Conservation (phyloP, 257 asterid species). For the Salvia rosmarinus region DNA sequence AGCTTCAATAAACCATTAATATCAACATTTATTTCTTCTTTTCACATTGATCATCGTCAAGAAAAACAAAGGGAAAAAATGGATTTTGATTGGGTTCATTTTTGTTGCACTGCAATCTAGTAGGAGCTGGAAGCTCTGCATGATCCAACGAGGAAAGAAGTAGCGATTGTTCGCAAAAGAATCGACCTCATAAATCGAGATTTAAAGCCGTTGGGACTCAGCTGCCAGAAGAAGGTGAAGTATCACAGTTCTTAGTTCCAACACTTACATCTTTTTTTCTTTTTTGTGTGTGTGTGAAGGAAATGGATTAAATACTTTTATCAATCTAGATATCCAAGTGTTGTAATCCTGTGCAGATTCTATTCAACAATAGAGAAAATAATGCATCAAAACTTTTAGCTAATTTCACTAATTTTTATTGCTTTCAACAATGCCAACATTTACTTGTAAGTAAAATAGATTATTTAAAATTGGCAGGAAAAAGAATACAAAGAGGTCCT, state of each 20-base stretch:
- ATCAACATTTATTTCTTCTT: too few species aligned
- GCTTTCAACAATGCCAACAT: too few species aligned
- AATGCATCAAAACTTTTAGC: too few species aligned
- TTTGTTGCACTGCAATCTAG: constrained; percentile 39
- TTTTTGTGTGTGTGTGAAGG: neutral
- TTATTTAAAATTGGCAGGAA: constrained; percentile 49
- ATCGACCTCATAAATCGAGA: constrained; percentile 69
- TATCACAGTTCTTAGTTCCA: neutral
- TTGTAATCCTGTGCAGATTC: neutral
- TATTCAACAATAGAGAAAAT: neutral
- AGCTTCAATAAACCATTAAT: too few species aligned
- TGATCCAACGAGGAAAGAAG: constrained; percentile 90
- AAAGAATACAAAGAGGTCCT: constrained; percentile 81
- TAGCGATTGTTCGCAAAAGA: constrained; percentile 59
- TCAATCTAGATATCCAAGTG: neutral
- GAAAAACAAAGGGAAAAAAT: neutral
- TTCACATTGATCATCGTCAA: neutral
- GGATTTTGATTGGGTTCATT: neutral
- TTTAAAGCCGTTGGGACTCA: constrained; percentile 62
- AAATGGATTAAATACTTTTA: neutral
- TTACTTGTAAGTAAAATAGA: too few species aligned
- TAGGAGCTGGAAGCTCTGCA: constrained; percentile 79
- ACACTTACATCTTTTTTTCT: neutral
- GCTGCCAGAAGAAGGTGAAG: constrained; percentile 78
- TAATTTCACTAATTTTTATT: too few species aligned